Evolutionary conservation across 441 rosid genomes (phyloP).

Genomic region (Pelargonium citronellum): DNA sequence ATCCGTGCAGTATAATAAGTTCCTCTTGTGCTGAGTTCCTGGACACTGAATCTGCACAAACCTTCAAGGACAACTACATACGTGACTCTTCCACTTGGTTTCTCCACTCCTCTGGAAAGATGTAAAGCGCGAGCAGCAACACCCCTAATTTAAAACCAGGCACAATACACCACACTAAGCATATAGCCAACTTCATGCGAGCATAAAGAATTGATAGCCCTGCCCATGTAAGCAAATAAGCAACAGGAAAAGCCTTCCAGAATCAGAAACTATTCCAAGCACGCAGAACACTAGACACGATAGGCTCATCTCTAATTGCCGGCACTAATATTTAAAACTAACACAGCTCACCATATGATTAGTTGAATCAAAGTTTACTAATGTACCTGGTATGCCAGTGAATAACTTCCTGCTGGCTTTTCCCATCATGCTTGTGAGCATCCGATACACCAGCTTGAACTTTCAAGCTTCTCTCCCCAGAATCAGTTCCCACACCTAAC

Average conservation of each 20-base stretch:
- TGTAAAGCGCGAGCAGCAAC: constrained; percentile 97
- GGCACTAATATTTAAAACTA: constrained; percentile 2
- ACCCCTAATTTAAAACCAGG: constrained; percentile 45
- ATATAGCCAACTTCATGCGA: not conserved
- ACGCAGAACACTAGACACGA: not conserved
- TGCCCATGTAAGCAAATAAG: not conserved
- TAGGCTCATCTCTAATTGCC: not conserved
- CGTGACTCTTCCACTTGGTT: constrained; percentile 98
- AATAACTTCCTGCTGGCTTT: constrained; percentile 65
- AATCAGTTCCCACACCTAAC: constrained; percentile 61
- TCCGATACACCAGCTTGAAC: constrained; percentile 51
- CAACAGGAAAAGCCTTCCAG: not conserved
- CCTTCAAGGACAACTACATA: constrained; percentile 98
- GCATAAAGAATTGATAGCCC: not conserved
- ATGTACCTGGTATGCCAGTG: constrained; percentile 80
- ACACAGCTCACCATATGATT: not conserved
- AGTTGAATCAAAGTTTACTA: not conserved
- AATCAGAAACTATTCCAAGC: constrained; percentile 4
- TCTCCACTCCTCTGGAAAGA: constrained; percentile 97
- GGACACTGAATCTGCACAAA: constrained; percentile 82
- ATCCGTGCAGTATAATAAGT: constrained; percentile 77
- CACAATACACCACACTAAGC: constrained; percentile 10
- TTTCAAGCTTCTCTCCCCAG: constrained; percentile 51
- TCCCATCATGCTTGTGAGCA: constrained; percentile 65
- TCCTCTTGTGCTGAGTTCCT: constrained; percentile 87